Base-by-base conservation (phyloP, 768 basidiomycete species). In the Mycena albidolilacea region DNA sequence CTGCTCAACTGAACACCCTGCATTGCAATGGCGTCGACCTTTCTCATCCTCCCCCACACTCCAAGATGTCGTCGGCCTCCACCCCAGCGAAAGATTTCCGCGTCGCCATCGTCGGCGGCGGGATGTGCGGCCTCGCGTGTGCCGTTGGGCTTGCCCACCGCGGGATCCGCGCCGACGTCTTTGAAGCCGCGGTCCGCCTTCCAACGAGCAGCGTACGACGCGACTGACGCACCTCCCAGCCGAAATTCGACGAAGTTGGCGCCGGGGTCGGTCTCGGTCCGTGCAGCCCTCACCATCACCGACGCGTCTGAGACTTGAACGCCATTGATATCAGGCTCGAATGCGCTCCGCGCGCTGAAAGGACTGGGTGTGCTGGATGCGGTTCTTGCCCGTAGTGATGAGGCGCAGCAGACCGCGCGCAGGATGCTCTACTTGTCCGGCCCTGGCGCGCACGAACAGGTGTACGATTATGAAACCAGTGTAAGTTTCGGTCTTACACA, bases 81-180 rank as follows among this genome's bases (percentile, higher is more conserved):
- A 41, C 39, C 55, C 30, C 58, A 19, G 63, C 65, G 35, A 87
- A 87, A 71, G 84, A 85, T 76, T 86, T 90, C 72, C 80, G 81
- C 38, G 82, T 90, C 38, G 89, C 88, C 0, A 85, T 91, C 41
- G 82, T 90, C 3, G 90, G 90, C 30, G 89, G 89, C 23, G 89
- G 90, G 12, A 85, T 90, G 78, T 87, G 85, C 68, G 89, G 89
- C 9, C 78, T 91, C 15, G 82, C 86, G 1, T 86, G 85, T 67
- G 89, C 89, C 2, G 81, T 86, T 59, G 85, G 81, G 41, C 82
- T 91, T 38, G 63, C 76, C 19, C 82, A 79, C 48, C 80, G 80
- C 4, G 88, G 89, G 2, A 79, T 90, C 39, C 76, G 81, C 15
- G 86, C 87, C 15, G 80, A 86, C n/a, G 74, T 90, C 3, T 91